Evolutionary conservation across 306 rosid species (phyloP).

Genomic region (Quercus gilva): DNA sequence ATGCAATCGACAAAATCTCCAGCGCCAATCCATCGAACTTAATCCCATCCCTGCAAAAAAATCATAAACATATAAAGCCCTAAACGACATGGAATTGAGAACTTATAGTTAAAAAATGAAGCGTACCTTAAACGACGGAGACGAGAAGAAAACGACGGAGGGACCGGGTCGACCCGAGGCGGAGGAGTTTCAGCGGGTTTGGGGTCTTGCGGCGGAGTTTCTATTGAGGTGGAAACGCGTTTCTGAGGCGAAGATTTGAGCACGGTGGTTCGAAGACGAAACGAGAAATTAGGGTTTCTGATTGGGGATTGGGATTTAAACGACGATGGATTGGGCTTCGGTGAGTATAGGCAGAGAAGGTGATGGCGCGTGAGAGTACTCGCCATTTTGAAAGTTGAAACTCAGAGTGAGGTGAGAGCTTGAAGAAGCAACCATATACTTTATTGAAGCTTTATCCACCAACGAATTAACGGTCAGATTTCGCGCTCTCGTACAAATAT

Average conservation of each 20-base stretch:
- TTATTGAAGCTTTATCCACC: background rate
- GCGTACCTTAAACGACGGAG: conserved; percentile 37
- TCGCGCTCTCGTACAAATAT: background rate
- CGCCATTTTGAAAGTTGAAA: conserved; percentile 33
- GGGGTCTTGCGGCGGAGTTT: conserved; percentile 29
- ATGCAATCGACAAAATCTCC: conserved; percentile 80
- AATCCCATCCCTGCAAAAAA: conserved; percentile 33
- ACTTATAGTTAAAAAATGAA: background rate
- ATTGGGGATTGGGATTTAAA: conserved; percentile 14
- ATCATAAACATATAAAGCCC: background rate
- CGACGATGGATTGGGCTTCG: conserved; percentile 9
- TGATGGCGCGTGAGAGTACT: conserved; percentile 21
- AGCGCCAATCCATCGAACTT: conserved; percentile 56
- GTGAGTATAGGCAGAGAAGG: conserved; percentile 26
- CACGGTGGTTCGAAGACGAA: conserved; percentile 14
- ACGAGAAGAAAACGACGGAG: conserved; percentile 19
- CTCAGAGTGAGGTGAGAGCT: background rate
- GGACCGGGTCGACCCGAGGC: background rate
- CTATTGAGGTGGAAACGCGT: conserved; percentile 18
- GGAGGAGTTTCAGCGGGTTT: conserved; percentile 2
- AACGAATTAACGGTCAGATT: conserved; percentile 17
- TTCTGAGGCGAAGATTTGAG: conserved; percentile 27
- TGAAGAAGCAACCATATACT: conserved; percentile 27
- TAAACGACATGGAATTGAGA: background rate
- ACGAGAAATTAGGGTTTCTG: conserved; percentile 26